Evolutionary conservation across 108 stramenopile species (phyloP).

Genomic region (Conticribra weissflogii): DNA sequence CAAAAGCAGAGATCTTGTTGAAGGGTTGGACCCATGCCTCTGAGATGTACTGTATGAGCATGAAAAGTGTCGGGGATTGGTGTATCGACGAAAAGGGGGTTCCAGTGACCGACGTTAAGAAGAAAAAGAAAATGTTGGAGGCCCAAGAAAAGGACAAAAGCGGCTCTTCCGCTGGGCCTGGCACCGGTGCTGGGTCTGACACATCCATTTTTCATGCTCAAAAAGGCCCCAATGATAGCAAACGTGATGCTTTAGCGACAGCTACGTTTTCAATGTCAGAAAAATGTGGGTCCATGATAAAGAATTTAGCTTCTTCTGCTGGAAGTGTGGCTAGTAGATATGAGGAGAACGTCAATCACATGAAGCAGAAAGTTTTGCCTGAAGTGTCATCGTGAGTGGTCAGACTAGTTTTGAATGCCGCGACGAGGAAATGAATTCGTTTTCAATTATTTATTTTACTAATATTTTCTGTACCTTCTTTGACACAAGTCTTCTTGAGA

Average conservation of each 20-base stretch:
- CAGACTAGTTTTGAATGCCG: background rate
- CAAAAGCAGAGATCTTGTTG: conserved; percentile 63
- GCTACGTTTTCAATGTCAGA: conserved; percentile 16
- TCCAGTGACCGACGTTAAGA: conserved; percentile 56
- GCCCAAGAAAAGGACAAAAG: conserved; percentile 1
- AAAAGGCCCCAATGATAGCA: background rate
- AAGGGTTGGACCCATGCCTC: conserved; percentile 64
- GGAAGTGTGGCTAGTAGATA: conserved; percentile 29
- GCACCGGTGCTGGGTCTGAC: background rate
- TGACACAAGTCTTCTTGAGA: conserved; percentile 35
- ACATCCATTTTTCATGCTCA: background rate
- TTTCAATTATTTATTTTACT: too few species aligned
- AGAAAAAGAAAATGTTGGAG: conserved; percentile 51
- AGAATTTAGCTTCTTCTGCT: conserved; percentile 32
- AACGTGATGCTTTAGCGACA: background rate
- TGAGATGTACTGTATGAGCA: conserved; percentile 49
- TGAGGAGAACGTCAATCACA: conserved; percentile 41
- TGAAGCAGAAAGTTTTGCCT: conserved; percentile 47
- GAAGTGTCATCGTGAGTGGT: conserved; percentile 38
- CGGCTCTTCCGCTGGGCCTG: background rate
- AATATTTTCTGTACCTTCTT: background rate
- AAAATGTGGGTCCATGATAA: conserved; percentile 33
- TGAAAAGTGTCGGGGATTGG: conserved; percentile 59
- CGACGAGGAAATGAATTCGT: too few species aligned
- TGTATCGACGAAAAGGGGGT: conserved; percentile 71